phyloP scores from a whole-genome alignment of 2,329 filamentous ascomycete genomes.

The Zymoseptoria brevis region DNA sequence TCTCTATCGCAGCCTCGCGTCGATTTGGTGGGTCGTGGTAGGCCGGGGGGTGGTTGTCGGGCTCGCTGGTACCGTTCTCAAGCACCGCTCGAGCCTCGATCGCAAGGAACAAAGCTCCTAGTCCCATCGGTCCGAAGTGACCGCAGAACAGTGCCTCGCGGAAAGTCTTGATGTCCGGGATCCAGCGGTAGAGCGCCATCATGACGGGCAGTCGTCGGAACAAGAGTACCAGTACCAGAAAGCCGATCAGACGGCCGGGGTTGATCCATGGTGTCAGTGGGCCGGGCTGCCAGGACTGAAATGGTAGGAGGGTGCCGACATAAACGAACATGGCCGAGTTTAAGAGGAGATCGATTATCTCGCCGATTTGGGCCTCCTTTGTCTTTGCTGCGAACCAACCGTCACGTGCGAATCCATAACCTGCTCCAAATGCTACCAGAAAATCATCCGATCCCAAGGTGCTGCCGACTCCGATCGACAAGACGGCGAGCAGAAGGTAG shows the following conservation, averaged over 20 bases:
- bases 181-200: conserved; percentile 39
- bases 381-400: conserved; percentile 46
- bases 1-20: conserved; percentile 34
- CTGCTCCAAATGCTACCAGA: conserved; percentile 49
- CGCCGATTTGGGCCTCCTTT: conserved; percentile 39
- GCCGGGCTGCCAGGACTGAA: conserved; percentile 35
- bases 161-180: conserved; percentile 43
- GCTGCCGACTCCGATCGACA: conserved; percentile 45
- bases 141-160: conserved; percentile 49
- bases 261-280: conserved; percentile 35
- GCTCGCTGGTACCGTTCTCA: conserved; percentile 41
- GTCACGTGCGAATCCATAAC: conserved; percentile 47
- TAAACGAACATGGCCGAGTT: conserved; percentile 51
- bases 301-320: conserved; percentile 49
- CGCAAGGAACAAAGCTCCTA: conserved; percentile 49
- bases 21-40: conserved; percentile 27
- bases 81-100: conserved; percentile 48
- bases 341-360: conserved; percentile 48
- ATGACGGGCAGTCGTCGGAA: conserved; percentile 48
- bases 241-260: conserved; percentile 36
- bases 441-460: conserved; percentile 49
- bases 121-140: conserved; percentile 52
- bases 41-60: conserved; percentile 37
- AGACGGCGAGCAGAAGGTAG: conserved; percentile 48
- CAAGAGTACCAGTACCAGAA: conserved; percentile 43